Evolutionary conservation across 2,329 filamentous ascomycete species (phyloP).

Genomic region (Thielaviopsis euricoi): DNA sequence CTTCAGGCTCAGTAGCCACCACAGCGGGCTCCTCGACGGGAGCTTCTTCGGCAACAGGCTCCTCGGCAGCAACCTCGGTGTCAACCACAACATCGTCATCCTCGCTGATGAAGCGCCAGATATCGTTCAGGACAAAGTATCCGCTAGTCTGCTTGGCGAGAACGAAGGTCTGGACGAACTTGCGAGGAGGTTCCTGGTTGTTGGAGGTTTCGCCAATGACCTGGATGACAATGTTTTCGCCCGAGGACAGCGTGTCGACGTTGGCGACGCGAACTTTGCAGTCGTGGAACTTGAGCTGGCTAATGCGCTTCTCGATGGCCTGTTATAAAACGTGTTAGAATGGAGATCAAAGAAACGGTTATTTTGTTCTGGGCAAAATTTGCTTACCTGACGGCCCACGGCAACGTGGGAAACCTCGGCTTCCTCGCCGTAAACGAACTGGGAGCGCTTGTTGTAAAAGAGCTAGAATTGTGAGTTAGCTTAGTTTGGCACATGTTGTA

Average conservation of each 20-base stretch:
- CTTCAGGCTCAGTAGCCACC: conserved; percentile 19
- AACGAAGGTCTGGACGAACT: conserved; percentile 96
- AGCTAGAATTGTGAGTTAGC: conserved; percentile 32
- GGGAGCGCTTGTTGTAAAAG: conserved; percentile 92
- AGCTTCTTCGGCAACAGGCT: conserved; percentile 16
- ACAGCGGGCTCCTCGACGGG: conserved; percentile 13
- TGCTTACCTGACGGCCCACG: conserved; percentile 62
- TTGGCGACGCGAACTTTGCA: conserved; percentile 98
- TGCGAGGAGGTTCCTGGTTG: conserved; percentile 77
- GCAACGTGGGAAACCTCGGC: conserved; percentile 76
- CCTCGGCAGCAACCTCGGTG: conserved; percentile 17
- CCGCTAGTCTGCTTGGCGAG: conserved; percentile 90
- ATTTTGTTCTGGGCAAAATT: conserved; percentile 5
- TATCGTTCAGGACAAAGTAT: conserved; percentile 97
- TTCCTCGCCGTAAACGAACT: conserved; percentile 85
- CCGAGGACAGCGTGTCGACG: conserved; percentile 87
- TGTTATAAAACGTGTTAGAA: conserved; percentile 22
- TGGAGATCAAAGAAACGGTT: neutral
- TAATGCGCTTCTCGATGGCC: conserved; percentile 90
- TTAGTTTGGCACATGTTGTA: neutral
- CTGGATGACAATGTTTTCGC: conserved; percentile 89
- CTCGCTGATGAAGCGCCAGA: conserved; percentile 83
- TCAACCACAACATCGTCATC: conserved; percentile 51
- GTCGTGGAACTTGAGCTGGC: conserved; percentile 83
- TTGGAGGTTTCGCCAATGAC: conserved; percentile 97